Evolutionary conservation across 148 eudicot genomes (phyloP).

Genomic region (Limonium bicolor): DNA sequence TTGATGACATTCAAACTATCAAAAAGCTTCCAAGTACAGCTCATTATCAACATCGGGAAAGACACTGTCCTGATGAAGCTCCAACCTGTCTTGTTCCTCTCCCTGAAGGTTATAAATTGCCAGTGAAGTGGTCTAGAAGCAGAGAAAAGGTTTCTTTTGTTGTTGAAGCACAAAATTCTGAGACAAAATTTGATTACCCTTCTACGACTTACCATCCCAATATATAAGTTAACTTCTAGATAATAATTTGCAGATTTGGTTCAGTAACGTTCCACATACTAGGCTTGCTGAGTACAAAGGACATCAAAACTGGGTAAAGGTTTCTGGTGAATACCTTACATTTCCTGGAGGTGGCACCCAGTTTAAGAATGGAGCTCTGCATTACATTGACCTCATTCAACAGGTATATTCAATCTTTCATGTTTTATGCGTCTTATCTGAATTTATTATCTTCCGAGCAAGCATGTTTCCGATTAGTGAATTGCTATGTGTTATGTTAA

Average conservation of each 20-base stretch:
- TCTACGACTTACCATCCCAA: not conserved
- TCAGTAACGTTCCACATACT: too few relatives aligned
- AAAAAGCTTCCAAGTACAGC: conserved; percentile 25
- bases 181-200: not conserved
- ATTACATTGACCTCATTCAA: conserved; percentile 46
- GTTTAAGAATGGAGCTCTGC: conserved; percentile 45
- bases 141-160: conserved; percentile 39
- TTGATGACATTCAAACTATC: conserved; percentile 45
- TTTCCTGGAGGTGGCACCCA: conserved; percentile 75
- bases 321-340: conserved; percentile 35
- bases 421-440: too few relatives aligned
- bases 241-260: conserved; percentile 50
- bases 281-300: conserved; percentile 65
- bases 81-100: conserved; percentile 53
- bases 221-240: conserved; percentile 4
- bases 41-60: conserved; percentile 64
- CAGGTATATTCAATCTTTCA: too few relatives aligned
- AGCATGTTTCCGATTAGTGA: too few relatives aligned
- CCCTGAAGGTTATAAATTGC: conserved; percentile 47
- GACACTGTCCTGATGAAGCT: conserved; percentile 60
- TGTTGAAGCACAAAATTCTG: not conserved
- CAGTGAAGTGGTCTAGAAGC: conserved; percentile 62
- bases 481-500: too few relatives aligned
- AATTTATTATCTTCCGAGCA: too few relatives aligned
- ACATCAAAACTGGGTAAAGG: conserved; percentile 60